Percentiles rank a stretch among this genome's conserved stretches.
Conservation (phyloP, 139 green algal species). For the Ulvella scutata region DNA sequence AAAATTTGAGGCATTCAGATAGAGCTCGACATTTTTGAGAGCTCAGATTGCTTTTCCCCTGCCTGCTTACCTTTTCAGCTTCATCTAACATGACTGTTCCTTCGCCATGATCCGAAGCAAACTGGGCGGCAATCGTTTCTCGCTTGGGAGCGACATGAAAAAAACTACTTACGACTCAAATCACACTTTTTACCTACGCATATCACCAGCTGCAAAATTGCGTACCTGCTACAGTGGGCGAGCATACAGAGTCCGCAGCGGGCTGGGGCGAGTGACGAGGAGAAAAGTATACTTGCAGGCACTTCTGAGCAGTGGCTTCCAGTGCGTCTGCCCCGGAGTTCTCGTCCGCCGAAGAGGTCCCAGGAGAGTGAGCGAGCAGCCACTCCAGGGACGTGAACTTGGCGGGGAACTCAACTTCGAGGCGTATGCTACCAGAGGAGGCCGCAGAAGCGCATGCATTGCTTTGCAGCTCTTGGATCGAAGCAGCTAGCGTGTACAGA, state of each 20-base stretch:
- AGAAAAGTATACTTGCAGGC: not conserved
- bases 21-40: not conserved
- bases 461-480: no score
- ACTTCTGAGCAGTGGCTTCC: not conserved
- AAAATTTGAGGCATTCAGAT: no score
- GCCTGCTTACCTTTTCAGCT: no score
- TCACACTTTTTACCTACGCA: not conserved
- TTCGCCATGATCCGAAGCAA: no score
- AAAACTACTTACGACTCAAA: not conserved
- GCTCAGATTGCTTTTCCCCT: no score
- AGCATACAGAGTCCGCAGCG: not conserved
- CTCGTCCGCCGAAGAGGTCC: not conserved
- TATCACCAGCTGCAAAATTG: not conserved
- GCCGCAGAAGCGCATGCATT: no score
- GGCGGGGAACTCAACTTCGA: not conserved
- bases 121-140: no score
- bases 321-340: not conserved
- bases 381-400: not conserved
- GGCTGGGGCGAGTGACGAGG: not conserved
- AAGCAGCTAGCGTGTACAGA: no score
- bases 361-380: not conserved
- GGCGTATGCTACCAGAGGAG: not conserved
- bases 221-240: not conserved
- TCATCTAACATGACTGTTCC: no score
- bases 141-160: not conserved